Base-by-base conservation (phyloP, 345 rosid species). In the Linum tenue region DNA sequence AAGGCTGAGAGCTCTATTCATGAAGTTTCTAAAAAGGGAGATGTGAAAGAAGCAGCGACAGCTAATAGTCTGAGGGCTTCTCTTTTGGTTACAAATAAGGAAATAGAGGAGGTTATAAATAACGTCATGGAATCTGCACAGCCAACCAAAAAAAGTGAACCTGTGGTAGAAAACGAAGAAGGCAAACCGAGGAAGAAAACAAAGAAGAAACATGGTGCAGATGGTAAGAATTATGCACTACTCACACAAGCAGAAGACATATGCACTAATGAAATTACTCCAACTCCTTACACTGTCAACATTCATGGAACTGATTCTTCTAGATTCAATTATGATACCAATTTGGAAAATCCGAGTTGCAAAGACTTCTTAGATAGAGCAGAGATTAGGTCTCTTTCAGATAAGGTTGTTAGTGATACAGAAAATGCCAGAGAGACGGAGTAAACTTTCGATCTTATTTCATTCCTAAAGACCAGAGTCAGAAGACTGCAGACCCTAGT, bases 111-210 rank as follows among this genome's bases (percentile, higher is more conserved):
- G 44, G 80, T 80, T 41, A 83, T 80, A 60, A 71, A 38, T 68
- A 67, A 76, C 69, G 84, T 75, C 44, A 67, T 80, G 72, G 82
- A 81, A 6, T 80, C 88, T 68, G 76, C 75, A 71, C 71, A 76
- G 70, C 78, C 69, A 62, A 67, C 60, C 22, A 64, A 59, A 9
- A 63, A 77, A 69, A 70, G 57, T 31, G 53, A 72, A 55, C 74
- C 3, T 64, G 66, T 53, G 64, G 40, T 68, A 17, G 83, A 67
- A 63, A 71, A 67, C 60, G 60, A 12, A 50, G 81, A 6, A 40
- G 69, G 72, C 73, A 77, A 70, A 56, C 63, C 77, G 16, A 80
- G 74, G 73, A 79, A 77, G 83, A 82, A 71, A 77, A 64, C 70
- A 22, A 83, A 73, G 76, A 82, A 74, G 73, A 78, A 75, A 50